Base-by-base conservation (phyloP, 164 flowering plant species). In the Warburgia ugandensis region DNA sequence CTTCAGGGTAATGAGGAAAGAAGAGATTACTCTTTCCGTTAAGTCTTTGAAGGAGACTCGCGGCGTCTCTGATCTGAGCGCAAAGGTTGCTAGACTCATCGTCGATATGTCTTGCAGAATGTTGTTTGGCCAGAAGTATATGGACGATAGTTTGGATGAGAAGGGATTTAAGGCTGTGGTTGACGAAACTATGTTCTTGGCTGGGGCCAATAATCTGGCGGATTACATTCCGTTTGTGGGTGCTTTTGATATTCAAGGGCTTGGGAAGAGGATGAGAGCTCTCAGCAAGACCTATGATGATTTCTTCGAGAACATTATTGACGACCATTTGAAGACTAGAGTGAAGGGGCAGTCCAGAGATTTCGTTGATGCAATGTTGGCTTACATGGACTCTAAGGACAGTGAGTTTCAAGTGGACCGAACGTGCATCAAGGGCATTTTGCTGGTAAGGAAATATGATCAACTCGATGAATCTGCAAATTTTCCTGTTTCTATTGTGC, bases 161-260 rank as follows among this genome's bases (percentile, higher is more conserved):
- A 65, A 52, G 12, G 75, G 79, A 2, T 67, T 71, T 45, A 74
- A 68, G 68, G 55, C 57, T 32, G 73, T 77, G 72, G 25, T 73
- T 9, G 74, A 77, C 13, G 81, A 79, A 63, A 12, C 71, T 42
- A 60, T 73, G 19, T 44, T 54, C 55, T 61, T 79, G 12, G 60
- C 46, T 39, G 85, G 77, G 42, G 75, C 69, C n/a, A 25, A 69
- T 53, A 69, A 71, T 13, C 45, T 79, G 2, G 81, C 81, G 0
- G 85, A 79, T 35, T 79, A 62, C 1, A 72, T 79, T 19, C 85
- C 85, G 0, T 79, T 74, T 73, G 19, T 77, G 0, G 56, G 55
- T 21, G 70, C 66, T 39, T 30, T 79, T 67, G 84, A 79, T 36
- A 46, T 77, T 50, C 72, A 73, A 21, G 81, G 81, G 22, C 45